A percentile compares a stretch with the other conserved stretches of the same genome.
These are phyloP conservation scores for Eucalyptus cladocalyx DNA, from an alignment of 345 rosid genomes.

Conservation along the genomic window DNA sequence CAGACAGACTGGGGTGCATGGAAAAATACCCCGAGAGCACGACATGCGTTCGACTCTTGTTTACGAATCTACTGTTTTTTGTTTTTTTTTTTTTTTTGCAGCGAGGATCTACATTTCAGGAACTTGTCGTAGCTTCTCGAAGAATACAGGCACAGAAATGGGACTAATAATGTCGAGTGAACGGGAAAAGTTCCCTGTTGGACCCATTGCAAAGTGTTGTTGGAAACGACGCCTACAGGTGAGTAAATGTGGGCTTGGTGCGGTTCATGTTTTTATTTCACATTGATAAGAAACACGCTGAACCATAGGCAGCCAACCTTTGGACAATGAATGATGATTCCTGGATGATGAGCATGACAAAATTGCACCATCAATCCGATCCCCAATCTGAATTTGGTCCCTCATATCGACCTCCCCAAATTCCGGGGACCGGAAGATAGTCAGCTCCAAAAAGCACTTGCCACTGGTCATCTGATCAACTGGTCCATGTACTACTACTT, in stretches of 20 bases:
- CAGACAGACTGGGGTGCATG: not conserved
- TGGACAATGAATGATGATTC: not conserved
- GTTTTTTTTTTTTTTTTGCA: not conserved
- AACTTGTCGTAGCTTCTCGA: not conserved
- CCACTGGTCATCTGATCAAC: not conserved
- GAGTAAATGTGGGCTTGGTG: not conserved
- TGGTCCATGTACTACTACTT: not conserved
- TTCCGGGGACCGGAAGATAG: not conserved
- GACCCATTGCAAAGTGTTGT: not conserved
- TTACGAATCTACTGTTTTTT: not conserved
- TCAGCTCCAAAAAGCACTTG: not conserved
- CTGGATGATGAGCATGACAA: not conserved
- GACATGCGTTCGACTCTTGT: not conserved
- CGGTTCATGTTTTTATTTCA: not conserved
- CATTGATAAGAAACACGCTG: not conserved
- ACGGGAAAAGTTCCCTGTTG: not conserved
- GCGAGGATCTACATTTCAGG: not conserved
- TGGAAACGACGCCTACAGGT: not conserved
- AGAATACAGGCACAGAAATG: not conserved
- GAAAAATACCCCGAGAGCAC: not conserved
- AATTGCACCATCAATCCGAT: not conserved
- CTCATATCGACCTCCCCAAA: not conserved
- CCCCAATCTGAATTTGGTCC: not conserved
- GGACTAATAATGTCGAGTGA: not conserved
- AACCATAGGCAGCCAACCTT: not conserved